Percentiles rank a stretch among this genome's conserved stretches.
These are phyloP conservation scores for Mycena polygramma DNA, from an alignment of 768 basidiomycete species.

Conservation along the genomic window DNA sequence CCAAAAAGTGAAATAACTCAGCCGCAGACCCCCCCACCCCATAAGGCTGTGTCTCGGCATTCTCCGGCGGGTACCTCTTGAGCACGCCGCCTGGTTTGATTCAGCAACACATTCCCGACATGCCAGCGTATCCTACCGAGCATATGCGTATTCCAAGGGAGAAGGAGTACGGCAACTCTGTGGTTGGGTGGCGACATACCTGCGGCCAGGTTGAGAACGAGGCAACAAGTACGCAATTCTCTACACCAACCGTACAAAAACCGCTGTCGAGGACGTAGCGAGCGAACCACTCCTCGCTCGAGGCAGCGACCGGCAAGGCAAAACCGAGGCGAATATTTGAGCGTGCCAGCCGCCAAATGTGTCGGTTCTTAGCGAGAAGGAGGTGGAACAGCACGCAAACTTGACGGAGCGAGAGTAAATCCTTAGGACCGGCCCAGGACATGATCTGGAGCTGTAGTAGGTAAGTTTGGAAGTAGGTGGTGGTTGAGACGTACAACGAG, in stretches of 20 bases:
- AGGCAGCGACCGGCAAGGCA: background rate
- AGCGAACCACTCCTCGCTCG: background rate
- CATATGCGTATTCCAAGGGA: background rate
- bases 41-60: no score
- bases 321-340: background rate
- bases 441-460: background rate
- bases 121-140: background rate
- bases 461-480: background rate
- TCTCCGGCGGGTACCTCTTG: no score
- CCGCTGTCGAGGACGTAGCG: background rate
- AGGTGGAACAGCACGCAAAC: background rate
- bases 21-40: no score
- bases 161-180: background rate
- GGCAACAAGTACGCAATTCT: background rate
- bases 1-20: no score
- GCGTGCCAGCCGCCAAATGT: slow-evolving; percentile 9
- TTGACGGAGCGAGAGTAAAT: background rate
- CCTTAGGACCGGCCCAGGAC: background rate
- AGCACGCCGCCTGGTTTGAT: slow-evolving; percentile 9
- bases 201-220: background rate
- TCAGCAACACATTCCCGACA: background rate
- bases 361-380: background rate
- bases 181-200: background rate
- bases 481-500: background rate
- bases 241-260: background rate